Evolutionary conservation across 148 eudicot genomes (phyloP).

Genomic region (Pouteria glomerata): DNA sequence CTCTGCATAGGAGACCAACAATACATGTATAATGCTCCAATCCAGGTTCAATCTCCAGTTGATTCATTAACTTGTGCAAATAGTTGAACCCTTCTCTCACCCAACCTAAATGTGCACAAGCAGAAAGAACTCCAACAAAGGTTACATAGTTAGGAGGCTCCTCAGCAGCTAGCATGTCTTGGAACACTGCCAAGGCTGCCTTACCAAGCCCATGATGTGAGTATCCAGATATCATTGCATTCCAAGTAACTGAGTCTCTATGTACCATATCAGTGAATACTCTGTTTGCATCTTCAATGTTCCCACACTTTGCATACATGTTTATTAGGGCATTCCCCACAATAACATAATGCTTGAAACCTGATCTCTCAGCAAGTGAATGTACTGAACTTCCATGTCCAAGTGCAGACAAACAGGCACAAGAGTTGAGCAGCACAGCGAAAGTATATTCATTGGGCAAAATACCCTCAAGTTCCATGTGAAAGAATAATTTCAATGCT

Average conservation of each 20-base stretch:
- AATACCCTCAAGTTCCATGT: constrained; percentile 31
- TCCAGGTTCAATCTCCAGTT: constrained; percentile 35
- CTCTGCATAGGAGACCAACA: constrained; percentile 38
- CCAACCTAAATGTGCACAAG: constrained; percentile 42
- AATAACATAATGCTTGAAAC: constrained; percentile 22
- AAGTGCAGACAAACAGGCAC: constrained; percentile 38
- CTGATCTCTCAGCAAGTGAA: constrained; percentile 29
- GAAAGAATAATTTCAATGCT: constrained; percentile 28
- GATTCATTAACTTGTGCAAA: constrained; percentile 29
- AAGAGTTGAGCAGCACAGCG: constrained; percentile 36
- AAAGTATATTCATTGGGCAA: constrained; percentile 42
- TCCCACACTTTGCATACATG: constrained; percentile 34
- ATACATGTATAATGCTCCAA: constrained; percentile 54
- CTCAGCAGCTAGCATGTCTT: constrained; percentile 33
- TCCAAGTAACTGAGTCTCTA: constrained; percentile 42
- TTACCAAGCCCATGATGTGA: constrained; percentile 46
- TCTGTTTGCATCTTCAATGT: constrained; percentile 27
- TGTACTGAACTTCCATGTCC: constrained; percentile 41
- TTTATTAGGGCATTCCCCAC: constrained; percentile 41
- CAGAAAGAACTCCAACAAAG: constrained; percentile 46
- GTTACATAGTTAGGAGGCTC: constrained; percentile 33
- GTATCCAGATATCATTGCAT: constrained; percentile 36
- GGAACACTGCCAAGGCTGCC: constrained; percentile 33
- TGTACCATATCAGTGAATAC: constrained; percentile 23
- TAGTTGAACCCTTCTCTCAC: constrained; percentile 40